These are phyloP conservation scores for Amanita polypyramis DNA, from an alignment of 768 basidiomycete species.

Conservation along the genomic window DNA sequence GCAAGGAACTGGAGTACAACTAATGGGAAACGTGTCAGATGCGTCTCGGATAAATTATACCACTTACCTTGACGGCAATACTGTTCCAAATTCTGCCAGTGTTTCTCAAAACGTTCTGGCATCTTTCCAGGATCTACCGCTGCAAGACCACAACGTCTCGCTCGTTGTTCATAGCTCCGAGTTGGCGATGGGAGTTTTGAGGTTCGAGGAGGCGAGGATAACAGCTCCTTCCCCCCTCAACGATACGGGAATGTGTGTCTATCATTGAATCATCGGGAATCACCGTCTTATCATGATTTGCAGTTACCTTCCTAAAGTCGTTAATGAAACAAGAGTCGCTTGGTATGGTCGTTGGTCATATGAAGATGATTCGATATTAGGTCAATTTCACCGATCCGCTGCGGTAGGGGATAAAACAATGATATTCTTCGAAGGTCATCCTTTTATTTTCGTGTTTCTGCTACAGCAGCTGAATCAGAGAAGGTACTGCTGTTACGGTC, in stretches of 20 bases:
- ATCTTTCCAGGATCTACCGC: conserved; percentile 32
- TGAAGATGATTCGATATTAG: conserved; percentile 13
- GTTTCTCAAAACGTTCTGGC: conserved; percentile 34
- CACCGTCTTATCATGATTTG: background rate
- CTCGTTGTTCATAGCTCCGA: conserved; percentile 20
- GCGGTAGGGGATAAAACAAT: conserved; percentile 35
- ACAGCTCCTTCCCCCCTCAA: conserved; percentile 23
- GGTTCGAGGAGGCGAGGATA: conserved; percentile 49
- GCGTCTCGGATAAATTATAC: conserved; percentile 26
- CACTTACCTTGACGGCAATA: conserved; percentile 41
- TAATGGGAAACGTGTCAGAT: conserved; percentile 39
- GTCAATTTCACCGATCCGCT: conserved; percentile 23
- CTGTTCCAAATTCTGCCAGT: conserved; percentile 15
- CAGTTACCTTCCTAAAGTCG: conserved; percentile 22
- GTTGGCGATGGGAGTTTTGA: conserved; percentile 15
- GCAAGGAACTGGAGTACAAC: conserved; percentile 56
- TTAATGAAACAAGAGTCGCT: conserved; percentile 36
- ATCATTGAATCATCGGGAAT: background rate
- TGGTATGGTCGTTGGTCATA: conserved; percentile 51
- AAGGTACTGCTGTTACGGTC: conserved; percentile 55
- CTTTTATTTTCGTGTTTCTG: conserved; percentile 12
- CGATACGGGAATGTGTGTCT: background rate
- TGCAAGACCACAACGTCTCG: conserved; percentile 43
- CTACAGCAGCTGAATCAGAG: background rate
- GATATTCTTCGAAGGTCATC: conserved; percentile 34